These are phyloP conservation scores for Phytophthora syringae DNA, from an alignment of 352 stramenopile genomes.

Conservation along the genomic window DNA sequence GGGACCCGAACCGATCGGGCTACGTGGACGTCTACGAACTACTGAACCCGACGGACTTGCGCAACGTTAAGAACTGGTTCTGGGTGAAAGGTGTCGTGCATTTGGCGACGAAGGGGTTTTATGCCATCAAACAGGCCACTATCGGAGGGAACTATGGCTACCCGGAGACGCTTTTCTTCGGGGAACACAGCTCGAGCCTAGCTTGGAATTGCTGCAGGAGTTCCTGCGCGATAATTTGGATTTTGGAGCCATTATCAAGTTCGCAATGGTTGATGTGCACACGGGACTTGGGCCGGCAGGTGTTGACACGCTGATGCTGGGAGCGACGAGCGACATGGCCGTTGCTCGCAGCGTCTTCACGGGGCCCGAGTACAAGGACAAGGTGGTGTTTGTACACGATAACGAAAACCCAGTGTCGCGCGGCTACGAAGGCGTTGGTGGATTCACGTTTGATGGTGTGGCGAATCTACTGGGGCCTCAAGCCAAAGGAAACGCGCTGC, in stretches of 20 bases:
- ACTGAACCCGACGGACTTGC: slow-evolving; percentile 64
- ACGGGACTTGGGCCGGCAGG: slow-evolving; percentile 88
- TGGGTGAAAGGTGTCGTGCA: slow-evolving; percentile 47
- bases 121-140: slow-evolving; percentile 81
- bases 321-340: slow-evolving; percentile 26
- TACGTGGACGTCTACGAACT: slow-evolving; percentile 82
- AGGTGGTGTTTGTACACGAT: slow-evolving; percentile 41
- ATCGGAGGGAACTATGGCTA: slow-evolving; percentile 92
- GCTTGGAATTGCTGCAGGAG: slow-evolving; percentile 58
- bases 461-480: slow-evolving; percentile 30
- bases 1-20: slow-evolving; percentile 77
- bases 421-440: slow-evolving; percentile 62
- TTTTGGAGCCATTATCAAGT: slow-evolving; percentile 39
- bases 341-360: slow-evolving; percentile 39
- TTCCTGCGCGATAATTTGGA: slow-evolving; percentile 69
- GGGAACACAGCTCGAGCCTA: slow-evolving; percentile 80
- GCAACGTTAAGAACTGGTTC: slow-evolving; percentile 48
- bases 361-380: slow-evolving; percentile 30
- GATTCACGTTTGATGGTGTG: slow-evolving; percentile 52
- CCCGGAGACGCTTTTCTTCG: slow-evolving; percentile 86
- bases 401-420: slow-evolving; percentile 43
- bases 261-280: slow-evolving; percentile 93
- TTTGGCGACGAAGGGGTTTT: slow-evolving; percentile 50
- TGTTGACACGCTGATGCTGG: slow-evolving; percentile 66
- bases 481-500: slow-evolving; percentile 35